phyloP scores from a whole-genome alignment of 2,329 filamentous ascomycete genomes.

The Colletotrichum tamarilloi region DNA sequence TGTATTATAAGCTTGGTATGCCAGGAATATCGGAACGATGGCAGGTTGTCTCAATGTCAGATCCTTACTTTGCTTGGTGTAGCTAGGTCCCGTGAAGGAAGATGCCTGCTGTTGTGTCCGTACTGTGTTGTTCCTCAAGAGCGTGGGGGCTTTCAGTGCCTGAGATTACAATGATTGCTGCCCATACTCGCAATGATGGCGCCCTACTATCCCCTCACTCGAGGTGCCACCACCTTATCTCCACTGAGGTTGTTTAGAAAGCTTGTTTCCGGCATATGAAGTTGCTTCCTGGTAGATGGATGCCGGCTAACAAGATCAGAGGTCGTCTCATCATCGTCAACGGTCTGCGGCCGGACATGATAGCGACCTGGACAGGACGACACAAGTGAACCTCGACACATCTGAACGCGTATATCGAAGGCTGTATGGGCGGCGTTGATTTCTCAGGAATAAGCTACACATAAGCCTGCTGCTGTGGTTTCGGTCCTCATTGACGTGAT shows the following conservation, averaged over 20 bases:
- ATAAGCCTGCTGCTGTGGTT: too few relatives aligned
- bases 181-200: not conserved
- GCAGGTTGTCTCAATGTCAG: conserved; percentile 22
- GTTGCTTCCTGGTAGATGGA: conserved; percentile 14
- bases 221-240: not conserved
- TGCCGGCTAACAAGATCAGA: not conserved
- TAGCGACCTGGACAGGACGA: not conserved
- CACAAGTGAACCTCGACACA: too few relatives aligned
- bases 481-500: too few relatives aligned
- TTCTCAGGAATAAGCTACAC: too few relatives aligned
- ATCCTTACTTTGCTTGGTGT: conserved; percentile 7
- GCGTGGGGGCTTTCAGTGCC: too few relatives aligned
- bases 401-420: too few relatives aligned
- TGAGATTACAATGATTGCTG: not conserved
- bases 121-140: too few relatives aligned
- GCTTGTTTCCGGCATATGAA: conserved; percentile 25
- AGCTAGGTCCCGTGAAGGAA: not conserved
- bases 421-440: too few relatives aligned
- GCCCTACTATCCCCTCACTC: not conserved
- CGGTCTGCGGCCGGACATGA: not conserved
- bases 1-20: conserved; percentile 38
- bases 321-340: too few relatives aligned
- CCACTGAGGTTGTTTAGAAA: conserved; percentile 8
- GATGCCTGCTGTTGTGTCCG: not conserved
- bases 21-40: conserved; percentile 37